These are phyloP conservation scores for Rosa multiflora DNA, from an alignment of 306 rosid genomes.

Conservation along the genomic window DNA sequence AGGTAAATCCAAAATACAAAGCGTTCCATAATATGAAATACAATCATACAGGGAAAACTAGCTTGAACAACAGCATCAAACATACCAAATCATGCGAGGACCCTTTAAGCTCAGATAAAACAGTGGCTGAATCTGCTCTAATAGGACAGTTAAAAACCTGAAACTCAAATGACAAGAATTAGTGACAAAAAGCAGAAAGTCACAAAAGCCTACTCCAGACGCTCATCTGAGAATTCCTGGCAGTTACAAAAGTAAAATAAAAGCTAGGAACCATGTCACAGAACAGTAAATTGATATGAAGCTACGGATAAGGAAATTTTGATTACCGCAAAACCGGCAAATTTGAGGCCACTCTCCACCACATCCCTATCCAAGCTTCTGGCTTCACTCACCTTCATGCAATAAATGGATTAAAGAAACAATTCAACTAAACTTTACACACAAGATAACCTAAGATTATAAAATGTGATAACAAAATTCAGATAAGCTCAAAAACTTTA, in stretches of 20 bases:
- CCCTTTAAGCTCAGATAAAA: conserved; percentile 77
- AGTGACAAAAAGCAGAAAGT: conserved; percentile 14
- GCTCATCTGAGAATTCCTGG: not conserved
- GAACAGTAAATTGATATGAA: not conserved
- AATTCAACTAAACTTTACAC: conserved; percentile 6
- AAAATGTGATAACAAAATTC: not conserved
- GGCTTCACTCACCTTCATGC: conserved; percentile 96
- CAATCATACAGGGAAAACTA: not conserved
- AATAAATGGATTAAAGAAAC: conserved; percentile 31
- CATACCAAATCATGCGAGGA: conserved; percentile 98
- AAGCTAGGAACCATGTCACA: not conserved
- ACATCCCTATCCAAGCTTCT: conserved; percentile 94
- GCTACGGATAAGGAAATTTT: not conserved
- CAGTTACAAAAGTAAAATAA: not conserved
- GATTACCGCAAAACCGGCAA: conserved; percentile 94
- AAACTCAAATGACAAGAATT: conserved; percentile 31
- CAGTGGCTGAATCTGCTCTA: conserved; percentile 81
- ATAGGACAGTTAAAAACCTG: conserved; percentile 98
- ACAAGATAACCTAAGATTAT: not conserved
- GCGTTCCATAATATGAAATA: not conserved
- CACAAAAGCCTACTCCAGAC: not conserved
- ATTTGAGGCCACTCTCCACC: conserved; percentile 86
- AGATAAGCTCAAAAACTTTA: not conserved
- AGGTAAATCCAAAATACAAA: not conserved
- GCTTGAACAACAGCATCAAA: not conserved